These are phyloP conservation scores for Coprinopsis strossmayeri DNA, from an alignment of 768 basidiomycete genomes.

Conservation along the genomic window DNA sequence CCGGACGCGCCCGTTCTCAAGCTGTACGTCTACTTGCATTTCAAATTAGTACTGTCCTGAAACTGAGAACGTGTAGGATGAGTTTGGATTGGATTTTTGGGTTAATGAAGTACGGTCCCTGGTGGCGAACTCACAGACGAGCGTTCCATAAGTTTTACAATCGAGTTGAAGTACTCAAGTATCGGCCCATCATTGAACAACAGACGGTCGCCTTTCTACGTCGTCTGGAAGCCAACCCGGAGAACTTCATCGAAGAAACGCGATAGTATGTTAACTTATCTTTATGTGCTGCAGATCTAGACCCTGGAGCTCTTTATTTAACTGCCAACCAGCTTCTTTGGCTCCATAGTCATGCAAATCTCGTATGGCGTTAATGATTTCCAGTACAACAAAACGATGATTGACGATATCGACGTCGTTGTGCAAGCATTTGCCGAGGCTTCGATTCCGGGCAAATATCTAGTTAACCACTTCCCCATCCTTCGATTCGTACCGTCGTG, in stretches of 20 bases:
- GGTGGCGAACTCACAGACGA: too few species aligned
- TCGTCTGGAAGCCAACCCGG: constrained; percentile 15
- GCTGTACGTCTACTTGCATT: too few species aligned
- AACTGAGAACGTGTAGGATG: too few species aligned
- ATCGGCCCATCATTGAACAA: constrained; percentile 19
- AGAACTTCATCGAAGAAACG: constrained; percentile 19
- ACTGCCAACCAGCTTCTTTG: constrained; percentile 1
- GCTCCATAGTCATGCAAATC: constrained; percentile 6
- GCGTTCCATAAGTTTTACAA: too few species aligned
- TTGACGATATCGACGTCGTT: constrained; percentile 19
- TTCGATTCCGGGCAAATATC: constrained; percentile 21
- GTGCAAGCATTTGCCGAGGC: constrained; percentile 18
- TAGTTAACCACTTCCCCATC: constrained; percentile 22
- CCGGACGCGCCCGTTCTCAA: too few species aligned
- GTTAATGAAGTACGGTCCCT: too few species aligned
- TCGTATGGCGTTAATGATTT: constrained; percentile 8
- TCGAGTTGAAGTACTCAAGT: constrained; percentile 16
- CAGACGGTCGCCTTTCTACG: constrained; percentile 18
- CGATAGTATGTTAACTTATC: too few species aligned
- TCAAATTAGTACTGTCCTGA: too few species aligned
- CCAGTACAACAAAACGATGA: constrained; percentile 8
- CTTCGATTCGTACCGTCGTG: constrained; percentile 26
- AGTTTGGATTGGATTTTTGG: too few species aligned
- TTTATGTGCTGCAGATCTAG: too few species aligned
- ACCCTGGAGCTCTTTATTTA: constrained; percentile 18